Base-by-base conservation (phyloP, 371 early-diverging fungal species). In the Mortierella sp. region DNA sequence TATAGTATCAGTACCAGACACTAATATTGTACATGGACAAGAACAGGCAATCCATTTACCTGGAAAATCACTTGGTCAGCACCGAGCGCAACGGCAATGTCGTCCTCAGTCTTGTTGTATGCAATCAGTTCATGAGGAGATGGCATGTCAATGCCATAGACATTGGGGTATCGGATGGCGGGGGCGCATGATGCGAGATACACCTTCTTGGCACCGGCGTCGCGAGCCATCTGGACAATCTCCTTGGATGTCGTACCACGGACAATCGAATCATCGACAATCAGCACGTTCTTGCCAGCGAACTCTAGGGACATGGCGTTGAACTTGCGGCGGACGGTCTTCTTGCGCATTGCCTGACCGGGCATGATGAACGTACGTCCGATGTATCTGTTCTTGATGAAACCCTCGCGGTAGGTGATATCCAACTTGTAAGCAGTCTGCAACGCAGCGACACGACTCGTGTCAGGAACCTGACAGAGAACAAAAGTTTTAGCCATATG, bases 91-190 rank as follows among this genome's bases (percentile, higher is more conserved):
- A 73, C 72, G 4, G 99, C 96, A 32, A 99, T 89, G 62, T 94
- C 88, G 12, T 90, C 92, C 37, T 93, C 94, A 30, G 83, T 87
- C 42, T 90, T 87, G 31, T 86, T 84, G 53, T 88, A 86, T 7
- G 97, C 99, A 21, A 99, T 93, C 43, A 99, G 84, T 75, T 99
- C 99, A 42, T 84, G 76, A 24, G 92, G 88, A 17, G 95, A 92
- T 24, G 99, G 99, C 98, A 99, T 99, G 70, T 99, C 98, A 82
- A 99, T 99, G 67, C 99, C 99, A 72, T 99, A 99, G 19, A 99
- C 99, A 80, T 99, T 99, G 56, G 97, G 97, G 86, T 85, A 94
- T 79, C 83, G 80, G 58, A 99, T 93, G 49, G 97, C 92, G 32
- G 99, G 99, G 0, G 99, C 94, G 56, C 97, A 97, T 2, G 96